Evolutionary conservation across 163 green algal genomes (phyloP).

Genomic region (Coccomyxa subellipsoidea): DNA sequence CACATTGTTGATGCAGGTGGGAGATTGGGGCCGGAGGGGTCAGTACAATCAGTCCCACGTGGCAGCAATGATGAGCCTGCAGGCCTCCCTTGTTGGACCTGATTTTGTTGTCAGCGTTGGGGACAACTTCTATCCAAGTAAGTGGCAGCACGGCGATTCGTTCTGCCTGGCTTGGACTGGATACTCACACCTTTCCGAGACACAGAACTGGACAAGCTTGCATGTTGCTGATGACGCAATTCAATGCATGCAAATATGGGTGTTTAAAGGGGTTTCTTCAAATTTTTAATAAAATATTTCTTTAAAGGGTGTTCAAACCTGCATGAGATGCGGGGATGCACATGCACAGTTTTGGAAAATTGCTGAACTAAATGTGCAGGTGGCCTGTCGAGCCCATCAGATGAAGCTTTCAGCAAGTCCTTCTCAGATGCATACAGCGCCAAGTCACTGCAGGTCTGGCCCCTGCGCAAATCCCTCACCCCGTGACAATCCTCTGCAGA

Average conservation of each 20-base stretch:
- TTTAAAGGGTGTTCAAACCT: too few species aligned
- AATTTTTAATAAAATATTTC: too few species aligned
- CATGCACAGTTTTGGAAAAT: not conserved
- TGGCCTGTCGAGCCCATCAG: slow-evolving; percentile 31
- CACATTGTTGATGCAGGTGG: slow-evolving; percentile 52
- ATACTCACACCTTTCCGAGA: too few species aligned
- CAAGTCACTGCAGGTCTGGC: slow-evolving; percentile 36
- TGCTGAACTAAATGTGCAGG: slow-evolving; percentile 18
- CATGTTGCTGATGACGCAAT: too few species aligned
- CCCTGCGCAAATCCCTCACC: too few species aligned
- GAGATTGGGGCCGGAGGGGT: slow-evolving; percentile 67
- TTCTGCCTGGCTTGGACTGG: not conserved
- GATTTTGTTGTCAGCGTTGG: slow-evolving; percentile 61
- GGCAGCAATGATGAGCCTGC: slow-evolving; percentile 46
- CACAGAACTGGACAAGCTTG: too few species aligned
- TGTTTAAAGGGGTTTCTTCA: too few species aligned
- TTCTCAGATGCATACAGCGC: slow-evolving; percentile 52
- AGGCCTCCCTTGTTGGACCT: slow-evolving; percentile 33
- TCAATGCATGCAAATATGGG: too few species aligned
- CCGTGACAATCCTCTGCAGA: too few species aligned
- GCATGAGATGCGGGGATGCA: too few species aligned
- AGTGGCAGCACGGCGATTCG: not conserved
- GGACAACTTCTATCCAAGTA: slow-evolving; percentile 62
- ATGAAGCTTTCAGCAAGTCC: slow-evolving; percentile 36
- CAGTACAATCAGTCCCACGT: slow-evolving; percentile 45